A percentile compares a stretch with the other conserved stretches of the same genome.
phyloP scores from a whole-genome alignment of 2,329 filamentous ascomycete genomes.

The Dactylonectria macrodidyma region DNA sequence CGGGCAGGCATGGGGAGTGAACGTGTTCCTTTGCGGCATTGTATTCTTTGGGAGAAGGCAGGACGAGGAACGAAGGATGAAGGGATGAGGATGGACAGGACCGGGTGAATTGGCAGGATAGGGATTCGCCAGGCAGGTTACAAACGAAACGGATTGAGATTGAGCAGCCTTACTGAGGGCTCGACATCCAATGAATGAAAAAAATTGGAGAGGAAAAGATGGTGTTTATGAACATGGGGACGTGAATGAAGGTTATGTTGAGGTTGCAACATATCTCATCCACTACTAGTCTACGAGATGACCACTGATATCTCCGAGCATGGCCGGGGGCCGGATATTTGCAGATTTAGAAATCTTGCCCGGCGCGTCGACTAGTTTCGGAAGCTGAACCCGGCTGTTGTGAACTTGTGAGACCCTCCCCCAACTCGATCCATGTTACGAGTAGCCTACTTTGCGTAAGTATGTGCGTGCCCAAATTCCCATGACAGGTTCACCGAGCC shows the following conservation, averaged over 20 bases:
- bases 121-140: conserved; percentile 39
- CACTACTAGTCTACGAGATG: too few species aligned
- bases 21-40: conserved; percentile 46
- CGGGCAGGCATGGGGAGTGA: conserved; percentile 32
- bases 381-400: conserved; percentile 26
- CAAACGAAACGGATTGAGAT: conserved; percentile 43
- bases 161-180: conserved; percentile 40
- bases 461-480: neutral
- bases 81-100: conserved; percentile 33
- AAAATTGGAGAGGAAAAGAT: conserved; percentile 32
- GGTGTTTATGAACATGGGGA: neutral
- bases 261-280: too few species aligned
- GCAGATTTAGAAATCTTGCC: conserved; percentile 5
- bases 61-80: conserved; percentile 40
- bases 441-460: neutral
- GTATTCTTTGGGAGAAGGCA: conserved; percentile 45
- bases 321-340: neutral
- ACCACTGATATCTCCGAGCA: neutral
- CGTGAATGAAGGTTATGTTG: neutral
- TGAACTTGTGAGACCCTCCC: conserved; percentile 9
- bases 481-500: neutral
- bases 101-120: conserved; percentile 41
- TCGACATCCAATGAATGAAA: conserved; percentile 48
- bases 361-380: conserved; percentile 23
- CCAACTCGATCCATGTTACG: conserved; percentile 1